Base-by-base conservation (phyloP, 768 basidiomycete genomes). In the Neoboletus brunneissimus region DNA sequence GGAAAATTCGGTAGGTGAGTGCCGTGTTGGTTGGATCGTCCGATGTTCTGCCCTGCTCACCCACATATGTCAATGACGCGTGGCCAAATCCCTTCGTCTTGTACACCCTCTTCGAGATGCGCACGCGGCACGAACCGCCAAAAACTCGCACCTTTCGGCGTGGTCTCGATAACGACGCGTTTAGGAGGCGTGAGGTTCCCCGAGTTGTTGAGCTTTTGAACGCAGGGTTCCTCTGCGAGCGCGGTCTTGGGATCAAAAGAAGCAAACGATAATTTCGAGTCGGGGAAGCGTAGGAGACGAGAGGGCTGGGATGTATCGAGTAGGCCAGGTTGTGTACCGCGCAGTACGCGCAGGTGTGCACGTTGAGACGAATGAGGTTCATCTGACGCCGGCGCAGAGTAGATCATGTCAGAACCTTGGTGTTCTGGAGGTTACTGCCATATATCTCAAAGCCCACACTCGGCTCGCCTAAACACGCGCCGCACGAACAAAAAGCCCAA, bases 61-160 rank as follows among this genome's bases (percentile, higher is more conserved):
- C 89, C 88, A 63, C 84, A 88, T 48, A 91, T 72, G 40, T 84
- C 73, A 8, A 92, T 72, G 10, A 81, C 64, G 51, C 88, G 77
- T 15, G 90, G 89, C 83, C 88, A 92, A 5, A 63, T 40, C 0
- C 90, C 89, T 68, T 92, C 90, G 53, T 89, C 81, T 34, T 67
- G 66, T 11, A 81, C 81, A 5, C 81, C 84, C 9, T 80, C 77
- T 45, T 82, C 82, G 53, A 75, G 71, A 53, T 77, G 79, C 4
- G 89, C 88, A 48, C 78, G 81, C 34, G 90, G 90, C 18, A 92
- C 87, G 70, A 88, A 91, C 43, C 90, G 79, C 90, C 89, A 92
- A 55, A 76, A 79, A 47, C 76, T 78, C 37, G 77, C 74, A 16
- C 82, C 82, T n/a, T 75, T 77, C 0, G 82, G 76, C 5, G 77